These are phyloP conservation scores for Ustilago vetiveriae DNA, from an alignment of 1,284 basidiomycete species.

Conservation along the genomic window DNA sequence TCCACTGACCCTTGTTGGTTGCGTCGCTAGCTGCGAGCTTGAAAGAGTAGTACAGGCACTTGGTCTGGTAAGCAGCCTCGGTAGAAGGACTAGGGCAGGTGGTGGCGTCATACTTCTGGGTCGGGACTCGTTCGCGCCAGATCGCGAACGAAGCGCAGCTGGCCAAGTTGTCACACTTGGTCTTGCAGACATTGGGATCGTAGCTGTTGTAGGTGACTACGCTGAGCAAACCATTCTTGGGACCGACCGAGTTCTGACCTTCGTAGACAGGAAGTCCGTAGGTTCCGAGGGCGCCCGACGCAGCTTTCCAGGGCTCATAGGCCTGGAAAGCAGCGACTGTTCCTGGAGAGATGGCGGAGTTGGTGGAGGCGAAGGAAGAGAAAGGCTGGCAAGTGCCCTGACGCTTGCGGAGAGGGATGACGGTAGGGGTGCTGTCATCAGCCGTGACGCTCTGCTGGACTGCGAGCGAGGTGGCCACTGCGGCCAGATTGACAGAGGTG, in stretches of 20 bases:
- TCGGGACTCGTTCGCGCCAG: not conserved
- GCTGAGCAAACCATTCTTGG: conserved; percentile 6
- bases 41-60: conserved; percentile 5
- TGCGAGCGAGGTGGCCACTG: not conserved
- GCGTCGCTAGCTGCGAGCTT: not conserved
- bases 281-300: not conserved
- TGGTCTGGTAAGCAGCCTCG: not conserved
- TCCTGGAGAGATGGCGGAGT: too few species aligned
- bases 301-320: not conserved
- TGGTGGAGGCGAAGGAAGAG: not conserved
- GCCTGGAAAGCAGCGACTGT: not conserved
- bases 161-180: not conserved
- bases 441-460: not conserved
- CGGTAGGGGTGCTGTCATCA: not conserved
- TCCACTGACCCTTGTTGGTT: conserved; percentile 1
- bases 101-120: not conserved
- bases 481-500: not conserved
- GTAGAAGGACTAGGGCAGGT: not conserved
- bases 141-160: conserved; percentile 4
- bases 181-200: not conserved
- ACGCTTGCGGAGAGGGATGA: not conserved
- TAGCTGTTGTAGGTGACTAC: conserved; percentile 1
- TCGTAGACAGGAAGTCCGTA: not conserved
- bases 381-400: not conserved
- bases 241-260: conserved; percentile 1